Conservation (phyloP, 257 asterid species). For the Ophiorrhiza pumila region DNA sequence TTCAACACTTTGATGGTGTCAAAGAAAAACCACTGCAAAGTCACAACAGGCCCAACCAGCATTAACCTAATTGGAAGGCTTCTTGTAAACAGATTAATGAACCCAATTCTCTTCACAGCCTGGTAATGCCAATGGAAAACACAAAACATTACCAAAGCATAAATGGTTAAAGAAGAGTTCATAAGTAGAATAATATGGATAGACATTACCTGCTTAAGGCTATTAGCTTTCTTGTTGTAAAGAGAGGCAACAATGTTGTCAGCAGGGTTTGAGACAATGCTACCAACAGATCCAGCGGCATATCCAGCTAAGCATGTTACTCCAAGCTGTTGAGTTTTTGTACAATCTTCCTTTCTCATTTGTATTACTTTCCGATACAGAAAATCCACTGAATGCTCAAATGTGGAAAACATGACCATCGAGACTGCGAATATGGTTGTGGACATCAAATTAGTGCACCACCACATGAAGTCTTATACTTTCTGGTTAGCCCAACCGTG, state of each 20-base stretch:
- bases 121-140: constrained; percentile 11
- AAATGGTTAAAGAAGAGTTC: neutral
- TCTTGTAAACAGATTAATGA: constrained; percentile 37
- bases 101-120: constrained; percentile 42
- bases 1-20: constrained; percentile 40
- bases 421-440: constrained; percentile 30
- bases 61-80: constrained; percentile 47
- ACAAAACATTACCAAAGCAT: constrained; percentile 1
- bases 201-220: constrained; percentile 30
- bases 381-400: constrained; percentile 41
- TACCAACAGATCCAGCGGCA: constrained; percentile 47
- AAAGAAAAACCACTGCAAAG: constrained; percentile 47
- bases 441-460: neutral
- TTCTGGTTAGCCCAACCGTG: neutral
- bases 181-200: neutral
- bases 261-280: constrained; percentile 43
- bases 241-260: constrained; percentile 43
- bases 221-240: constrained; percentile 29
- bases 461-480: neutral
- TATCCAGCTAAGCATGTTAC: constrained; percentile 50
- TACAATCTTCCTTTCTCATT: constrained; percentile 39
- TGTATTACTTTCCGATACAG: constrained; percentile 33
- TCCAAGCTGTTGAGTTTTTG: constrained; percentile 41
- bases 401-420: constrained; percentile 48
- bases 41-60: constrained; percentile 45